phyloP scores from a whole-genome alignment of 1,284 basidiomycete species.

The Cryptococcus sp. region DNA sequence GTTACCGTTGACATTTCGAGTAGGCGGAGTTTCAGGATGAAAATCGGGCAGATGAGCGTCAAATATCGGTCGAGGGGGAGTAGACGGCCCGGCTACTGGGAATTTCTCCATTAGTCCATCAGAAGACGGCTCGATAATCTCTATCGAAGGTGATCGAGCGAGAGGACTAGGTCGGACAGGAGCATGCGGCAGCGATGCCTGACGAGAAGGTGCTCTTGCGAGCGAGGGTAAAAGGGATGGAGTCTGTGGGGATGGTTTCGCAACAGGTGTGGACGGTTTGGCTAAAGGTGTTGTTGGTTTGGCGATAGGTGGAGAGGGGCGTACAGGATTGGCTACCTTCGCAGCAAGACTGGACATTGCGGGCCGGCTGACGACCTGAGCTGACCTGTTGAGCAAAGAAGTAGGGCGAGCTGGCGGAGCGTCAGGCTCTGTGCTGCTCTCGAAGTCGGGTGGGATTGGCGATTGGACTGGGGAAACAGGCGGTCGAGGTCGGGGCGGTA shows the following conservation, averaged over 20 bases:
- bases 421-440: too few species aligned
- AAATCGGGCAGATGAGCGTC: conserved; percentile 5
- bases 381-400: too few species aligned
- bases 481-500: too few species aligned
- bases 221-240: neutral
- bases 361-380: too few species aligned
- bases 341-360: too few species aligned
- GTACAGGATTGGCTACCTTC: too few species aligned
- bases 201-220: neutral
- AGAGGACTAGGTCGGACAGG: conserved; percentile 1
- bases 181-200: conserved; percentile 1
- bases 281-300: neutral
- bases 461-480: too few species aligned
- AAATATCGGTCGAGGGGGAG: conserved; percentile 7
- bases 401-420: too few species aligned
- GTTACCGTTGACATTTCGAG: neutral
- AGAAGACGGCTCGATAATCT: conserved; percentile 1
- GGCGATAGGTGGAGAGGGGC: too few species aligned
- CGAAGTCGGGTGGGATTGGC: too few species aligned
- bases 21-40: conserved; percentile 4
- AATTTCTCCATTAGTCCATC: conserved; percentile 1
- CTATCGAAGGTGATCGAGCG: conserved; percentile 1
- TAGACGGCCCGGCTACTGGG: neutral
- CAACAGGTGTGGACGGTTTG: neutral
- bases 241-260: neutral